Evolutionary conservation across 345 rosid species (phyloP).

Genomic region (Limnanthes douglasii): DNA sequence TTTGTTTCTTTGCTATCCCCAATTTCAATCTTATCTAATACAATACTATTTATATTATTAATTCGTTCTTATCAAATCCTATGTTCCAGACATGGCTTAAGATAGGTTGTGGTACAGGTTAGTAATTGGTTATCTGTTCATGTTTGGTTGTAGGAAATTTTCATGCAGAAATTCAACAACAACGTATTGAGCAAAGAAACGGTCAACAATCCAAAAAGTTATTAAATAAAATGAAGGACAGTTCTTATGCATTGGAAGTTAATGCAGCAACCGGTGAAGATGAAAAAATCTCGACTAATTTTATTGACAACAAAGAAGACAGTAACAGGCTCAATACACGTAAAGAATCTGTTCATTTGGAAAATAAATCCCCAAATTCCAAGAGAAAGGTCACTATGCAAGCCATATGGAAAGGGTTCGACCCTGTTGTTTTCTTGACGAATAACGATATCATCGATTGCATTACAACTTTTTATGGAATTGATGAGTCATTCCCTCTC

Average conservation of each 20-base stretch:
- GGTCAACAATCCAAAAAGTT: conserved; percentile 15
- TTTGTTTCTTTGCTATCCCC: too few relatives aligned
- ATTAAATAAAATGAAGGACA: conserved; percentile 16
- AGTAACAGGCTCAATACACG: conserved; percentile 2
- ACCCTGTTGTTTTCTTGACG: conserved; percentile 20
- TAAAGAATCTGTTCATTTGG: conserved; percentile 9
- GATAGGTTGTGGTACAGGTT: not conserved
- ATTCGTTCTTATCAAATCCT: not conserved
- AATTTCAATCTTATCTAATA: too few relatives aligned
- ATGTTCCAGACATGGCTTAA: too few relatives aligned
- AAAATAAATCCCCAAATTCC: too few relatives aligned
- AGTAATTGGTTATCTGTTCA: too few relatives aligned
- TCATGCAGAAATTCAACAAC: conserved; percentile 31
- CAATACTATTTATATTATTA: not conserved
- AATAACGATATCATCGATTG: conserved; percentile 10
- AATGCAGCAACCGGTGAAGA: conserved; percentile 15
- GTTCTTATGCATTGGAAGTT: conserved; percentile 12
- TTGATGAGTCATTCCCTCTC: conserved; percentile 59
- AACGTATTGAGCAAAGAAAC: conserved; percentile 13
- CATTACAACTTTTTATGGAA: conserved; percentile 38
- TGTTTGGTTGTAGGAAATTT: too few relatives aligned
- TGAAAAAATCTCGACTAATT: conserved; percentile 20
- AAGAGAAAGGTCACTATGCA: conserved; percentile 5
- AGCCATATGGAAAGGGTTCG: conserved; percentile 17
- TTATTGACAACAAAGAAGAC: conserved; percentile 16